phyloP scores from a whole-genome alignment of 148 eudicot species.

The Chenopodium formosanum region DNA sequence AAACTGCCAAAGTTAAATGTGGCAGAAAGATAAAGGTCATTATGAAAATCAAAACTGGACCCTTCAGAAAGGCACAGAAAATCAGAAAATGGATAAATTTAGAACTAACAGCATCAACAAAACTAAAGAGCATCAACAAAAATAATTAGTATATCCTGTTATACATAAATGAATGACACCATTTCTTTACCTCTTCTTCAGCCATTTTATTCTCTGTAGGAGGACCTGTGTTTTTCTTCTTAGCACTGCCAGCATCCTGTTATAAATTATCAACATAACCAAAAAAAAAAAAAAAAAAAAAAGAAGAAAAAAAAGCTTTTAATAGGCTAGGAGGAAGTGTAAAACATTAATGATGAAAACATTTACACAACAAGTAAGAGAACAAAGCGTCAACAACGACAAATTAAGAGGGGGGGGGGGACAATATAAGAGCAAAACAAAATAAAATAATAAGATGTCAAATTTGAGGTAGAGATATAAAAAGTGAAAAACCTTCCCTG shows the following conservation, averaged over 20 bases:
- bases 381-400: background rate
- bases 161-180: background rate
- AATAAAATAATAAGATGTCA: background rate
- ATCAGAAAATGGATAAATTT: background rate
- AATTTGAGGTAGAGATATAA: background rate
- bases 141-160: background rate
- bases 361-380: background rate
- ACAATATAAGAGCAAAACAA: background rate
- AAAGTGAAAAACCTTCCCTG: background rate
- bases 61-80: background rate
- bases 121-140: background rate
- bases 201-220: background rate
- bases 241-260: constrained; percentile 9
- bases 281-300: background rate
- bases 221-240: background rate
- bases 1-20: background rate
- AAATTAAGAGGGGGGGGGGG: background rate
- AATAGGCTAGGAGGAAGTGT: background rate
- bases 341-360: background rate
- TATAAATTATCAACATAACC: background rate
- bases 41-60: background rate
- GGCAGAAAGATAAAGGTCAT: background rate
- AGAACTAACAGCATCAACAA: background rate
- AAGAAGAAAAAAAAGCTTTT: background rate
- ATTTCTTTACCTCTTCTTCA: constrained; percentile 5